A percentile compares a stretch with the other conserved stretches of the same genome.
Conservation (phyloP, 495 filamentous ascomycete genomes). For the Aspergillus olivimuriae region DNA sequence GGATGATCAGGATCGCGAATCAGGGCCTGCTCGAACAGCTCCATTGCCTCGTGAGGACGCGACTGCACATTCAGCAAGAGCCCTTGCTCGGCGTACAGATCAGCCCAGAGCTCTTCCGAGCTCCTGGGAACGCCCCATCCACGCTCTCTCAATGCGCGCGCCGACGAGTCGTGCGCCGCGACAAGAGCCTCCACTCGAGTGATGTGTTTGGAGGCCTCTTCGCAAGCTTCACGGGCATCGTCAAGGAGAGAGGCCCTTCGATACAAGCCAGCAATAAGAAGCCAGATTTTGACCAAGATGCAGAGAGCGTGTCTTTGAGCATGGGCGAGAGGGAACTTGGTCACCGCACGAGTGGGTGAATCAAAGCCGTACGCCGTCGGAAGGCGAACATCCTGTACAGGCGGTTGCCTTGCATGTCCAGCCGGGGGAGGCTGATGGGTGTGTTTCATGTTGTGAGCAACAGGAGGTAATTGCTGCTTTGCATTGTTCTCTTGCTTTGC, state of each 20-base stretch:
- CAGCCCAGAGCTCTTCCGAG: constrained; percentile 73
- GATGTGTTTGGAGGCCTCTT: constrained; percentile 72
- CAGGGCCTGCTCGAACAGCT: constrained; percentile 74
- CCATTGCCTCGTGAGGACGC: constrained; percentile 58
- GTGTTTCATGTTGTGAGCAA: constrained; percentile 45
- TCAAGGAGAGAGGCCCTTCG: constrained; percentile 69
- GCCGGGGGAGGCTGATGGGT: constrained; percentile 34
- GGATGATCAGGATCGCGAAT: constrained; percentile 68
- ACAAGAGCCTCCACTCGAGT: constrained; percentile 37
- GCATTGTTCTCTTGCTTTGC: constrained; percentile 16
- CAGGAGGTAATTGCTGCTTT: constrained; percentile 39
- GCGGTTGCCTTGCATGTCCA: constrained; percentile 44
- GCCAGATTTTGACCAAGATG: constrained; percentile 75
- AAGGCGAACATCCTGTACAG: constrained; percentile 46
- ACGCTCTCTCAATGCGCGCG: constrained; percentile 47
- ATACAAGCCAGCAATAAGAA: constrained; percentile 82
- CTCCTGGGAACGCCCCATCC: constrained; percentile 72
- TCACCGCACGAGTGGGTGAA: constrained; percentile 34
- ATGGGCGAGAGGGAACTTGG: constrained; percentile 33
- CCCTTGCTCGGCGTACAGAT: constrained; percentile 72
- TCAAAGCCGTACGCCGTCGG: constrained; percentile 39
- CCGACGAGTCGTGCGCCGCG: constrained; percentile 41
- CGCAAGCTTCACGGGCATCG: constrained; percentile 70
- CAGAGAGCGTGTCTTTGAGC: constrained; percentile 51
- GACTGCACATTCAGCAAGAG: constrained; percentile 56